phyloP scores from a whole-genome alignment of 192 early-diverging fungal species.

The Coemansia sp. region DNA sequence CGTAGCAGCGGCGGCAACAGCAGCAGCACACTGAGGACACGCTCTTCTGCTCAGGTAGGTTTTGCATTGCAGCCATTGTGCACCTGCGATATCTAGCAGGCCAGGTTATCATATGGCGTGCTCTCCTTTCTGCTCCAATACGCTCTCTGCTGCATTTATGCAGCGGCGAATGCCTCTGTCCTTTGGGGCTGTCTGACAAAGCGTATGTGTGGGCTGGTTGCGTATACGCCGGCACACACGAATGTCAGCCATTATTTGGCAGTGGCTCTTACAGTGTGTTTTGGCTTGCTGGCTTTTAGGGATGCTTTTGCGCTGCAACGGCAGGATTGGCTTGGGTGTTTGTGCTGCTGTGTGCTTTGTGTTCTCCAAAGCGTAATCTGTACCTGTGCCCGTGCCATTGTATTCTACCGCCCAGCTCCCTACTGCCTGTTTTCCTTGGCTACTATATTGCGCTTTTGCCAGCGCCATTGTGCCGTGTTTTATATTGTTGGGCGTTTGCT shows the following conservation, averaged over 20 bases:
- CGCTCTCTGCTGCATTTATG: background rate
- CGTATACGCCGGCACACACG: background rate
- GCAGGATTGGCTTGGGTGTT: background rate
- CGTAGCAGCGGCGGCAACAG: slow-evolving; percentile 8
- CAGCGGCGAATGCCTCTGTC: background rate
- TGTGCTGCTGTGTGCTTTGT: background rate
- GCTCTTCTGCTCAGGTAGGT: slow-evolving; percentile 11
- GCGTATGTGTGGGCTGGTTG: background rate
- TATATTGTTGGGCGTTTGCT: slow-evolving; percentile 8
- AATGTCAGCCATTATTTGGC: slow-evolving; percentile 2
- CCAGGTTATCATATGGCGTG: background rate
- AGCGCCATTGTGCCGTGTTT: background rate
- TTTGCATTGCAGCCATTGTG: background rate
- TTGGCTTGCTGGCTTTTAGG: background rate
- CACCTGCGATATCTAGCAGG: background rate
- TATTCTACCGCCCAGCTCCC: background rate
- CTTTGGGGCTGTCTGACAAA: background rate
- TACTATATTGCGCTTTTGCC: slow-evolving; percentile 9
- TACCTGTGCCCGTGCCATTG: background rate
- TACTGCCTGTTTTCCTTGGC: slow-evolving; percentile 5
- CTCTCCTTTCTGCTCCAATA: background rate
- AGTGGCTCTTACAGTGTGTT: background rate
- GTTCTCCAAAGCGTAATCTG: background rate
- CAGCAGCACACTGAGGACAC: slow-evolving; percentile 9
- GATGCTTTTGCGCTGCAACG: background rate